These are phyloP conservation scores for Strobilomyces confusus DNA, from an alignment of 768 basidiomycete species.

Conservation along the genomic window DNA sequence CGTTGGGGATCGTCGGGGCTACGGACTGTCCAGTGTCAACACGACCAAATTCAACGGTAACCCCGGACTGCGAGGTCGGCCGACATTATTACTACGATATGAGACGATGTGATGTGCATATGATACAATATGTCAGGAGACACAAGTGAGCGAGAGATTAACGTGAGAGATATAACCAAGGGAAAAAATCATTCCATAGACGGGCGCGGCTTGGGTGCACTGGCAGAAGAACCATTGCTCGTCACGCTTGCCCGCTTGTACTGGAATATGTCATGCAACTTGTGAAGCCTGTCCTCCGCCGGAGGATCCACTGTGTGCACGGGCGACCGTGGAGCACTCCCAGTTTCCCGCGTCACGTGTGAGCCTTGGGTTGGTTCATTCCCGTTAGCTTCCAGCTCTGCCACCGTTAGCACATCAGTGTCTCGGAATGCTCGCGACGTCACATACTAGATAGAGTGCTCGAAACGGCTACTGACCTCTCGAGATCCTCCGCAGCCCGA, in stretches of 20 bases:
- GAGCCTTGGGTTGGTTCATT: conserved; percentile 34
- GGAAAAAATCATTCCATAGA: conserved; percentile 19
- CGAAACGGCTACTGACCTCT: conserved; percentile 76
- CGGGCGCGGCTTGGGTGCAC: conserved; percentile 14
- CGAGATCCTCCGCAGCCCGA: conserved; percentile 82
- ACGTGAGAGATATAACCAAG: conserved; percentile 16
- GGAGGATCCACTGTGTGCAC: conserved; percentile 31
- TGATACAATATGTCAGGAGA: conserved; percentile 28
- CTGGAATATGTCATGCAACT: conserved; percentile 78
- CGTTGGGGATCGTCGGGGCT: neutral
- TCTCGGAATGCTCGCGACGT: neutral
- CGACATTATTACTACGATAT: conserved; percentile 23
- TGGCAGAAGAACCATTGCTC: conserved; percentile 39
- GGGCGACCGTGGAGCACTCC: conserved; percentile 34
- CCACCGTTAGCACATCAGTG: neutral
- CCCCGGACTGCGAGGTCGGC: neutral
- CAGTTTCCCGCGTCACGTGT: conserved; percentile 29
- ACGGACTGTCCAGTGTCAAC: conserved; percentile 17
- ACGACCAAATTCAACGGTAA: conserved; percentile 20
- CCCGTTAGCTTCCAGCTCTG: conserved; percentile 63
- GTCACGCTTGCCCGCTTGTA: conserved; percentile 65
- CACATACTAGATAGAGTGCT: conserved; percentile 75
- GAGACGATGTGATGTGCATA: conserved; percentile 18
- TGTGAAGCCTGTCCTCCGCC: conserved; percentile 64
- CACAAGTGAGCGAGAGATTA: conserved; percentile 14